Conservation (phyloP, 768 basidiomycete genomes). For the Kwoniella europaea region DNA sequence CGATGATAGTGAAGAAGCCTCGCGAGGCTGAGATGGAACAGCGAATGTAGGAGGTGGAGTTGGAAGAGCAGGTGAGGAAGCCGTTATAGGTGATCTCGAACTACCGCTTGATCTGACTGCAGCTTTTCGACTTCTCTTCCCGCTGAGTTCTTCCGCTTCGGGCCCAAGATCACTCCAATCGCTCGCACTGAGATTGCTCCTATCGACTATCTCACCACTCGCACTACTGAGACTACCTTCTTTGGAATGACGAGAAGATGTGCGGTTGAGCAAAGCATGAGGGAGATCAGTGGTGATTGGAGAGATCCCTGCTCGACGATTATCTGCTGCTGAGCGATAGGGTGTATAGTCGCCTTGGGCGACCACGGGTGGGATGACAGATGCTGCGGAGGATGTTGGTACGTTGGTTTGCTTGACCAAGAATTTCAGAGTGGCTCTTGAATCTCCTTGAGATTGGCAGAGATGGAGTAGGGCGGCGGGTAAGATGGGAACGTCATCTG, state of each 20-base stretch:
- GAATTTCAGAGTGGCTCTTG: constrained; percentile 80
- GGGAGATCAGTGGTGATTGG: constrained; percentile 37
- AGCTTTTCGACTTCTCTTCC: not conserved
- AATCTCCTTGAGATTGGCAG: constrained; percentile 74
- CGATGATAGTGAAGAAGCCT: constrained; percentile 21
- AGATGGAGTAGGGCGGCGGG: constrained; percentile 74
- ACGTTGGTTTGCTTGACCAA: constrained; percentile 67
- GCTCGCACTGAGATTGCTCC: constrained; percentile 27
- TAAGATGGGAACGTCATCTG: constrained; percentile 73
- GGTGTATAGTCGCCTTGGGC: constrained; percentile 23
- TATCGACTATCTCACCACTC: constrained; percentile 43
- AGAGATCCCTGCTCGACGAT: constrained; percentile 27
- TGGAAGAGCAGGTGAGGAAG: constrained; percentile 27
- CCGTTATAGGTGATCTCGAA: constrained; percentile 36
- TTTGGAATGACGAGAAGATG: constrained; percentile 48
- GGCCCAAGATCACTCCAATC: constrained; percentile 40
- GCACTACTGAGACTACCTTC: constrained; percentile 50
- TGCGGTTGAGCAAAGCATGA: constrained; percentile 17
- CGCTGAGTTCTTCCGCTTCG: constrained; percentile 26
- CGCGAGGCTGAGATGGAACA: constrained; percentile 9
- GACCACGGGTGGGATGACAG: constrained; percentile 66
- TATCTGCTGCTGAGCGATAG: constrained; percentile 20
- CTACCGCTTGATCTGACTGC: constrained; percentile 28
- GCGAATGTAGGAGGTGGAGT: constrained; percentile 23
- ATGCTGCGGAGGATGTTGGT: constrained; percentile 65